Evolutionary conservation across 805 yeast genomes (phyloP), one percentile per base, ranked within the genome.

Genomic region (Cyberlindnera mrakii): DNA sequence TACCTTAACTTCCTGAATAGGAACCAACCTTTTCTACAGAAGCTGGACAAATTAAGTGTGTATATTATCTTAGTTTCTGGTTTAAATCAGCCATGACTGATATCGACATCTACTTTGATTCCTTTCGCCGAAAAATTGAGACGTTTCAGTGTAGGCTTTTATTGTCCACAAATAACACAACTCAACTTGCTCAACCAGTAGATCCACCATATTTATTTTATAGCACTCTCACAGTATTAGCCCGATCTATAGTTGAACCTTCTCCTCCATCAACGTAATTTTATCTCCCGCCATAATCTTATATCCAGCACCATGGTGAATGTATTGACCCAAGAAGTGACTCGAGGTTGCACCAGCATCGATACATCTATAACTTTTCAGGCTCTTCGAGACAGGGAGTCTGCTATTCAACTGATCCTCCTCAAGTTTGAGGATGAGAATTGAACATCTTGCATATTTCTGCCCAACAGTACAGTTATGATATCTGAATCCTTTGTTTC

Each of bases 301-400:
- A 34, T 54, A 54, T 5, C 55, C 58, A 8, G 42, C 42, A 13
- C 46, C 50, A 17, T 47, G 44, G 25, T 52, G 57, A 15, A 54
- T 35, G 46, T 49, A 52, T 7, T 40, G 41, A 1, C 58, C 58
- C n/a, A 54, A 35, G 35, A 52, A 54, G 14, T 41, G 38, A 10
- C n/a, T 8, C 8, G 34, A 36, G 11, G 36, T 33, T 6, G 33
- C 40, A 10, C 46, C 52, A 17, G 52, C 43, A 38, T 54, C 58
- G 7, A 52, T 41, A 16, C 23, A 32, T 39, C 58, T 47, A 33
- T 52, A 54, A 5, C 35, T 30, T 11, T 30, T 32, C 30, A 52
- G 18, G 2, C 45, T 42, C 36, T 49, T 49, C 6, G 50, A 33
- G 5, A 49, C 57, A 8, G 43, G 32, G 35, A 43, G 47, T n/a